These are phyloP conservation scores for Gynostemma pentaphyllum DNA, from an alignment of 306 rosid species.

Conservation along the genomic window DNA sequence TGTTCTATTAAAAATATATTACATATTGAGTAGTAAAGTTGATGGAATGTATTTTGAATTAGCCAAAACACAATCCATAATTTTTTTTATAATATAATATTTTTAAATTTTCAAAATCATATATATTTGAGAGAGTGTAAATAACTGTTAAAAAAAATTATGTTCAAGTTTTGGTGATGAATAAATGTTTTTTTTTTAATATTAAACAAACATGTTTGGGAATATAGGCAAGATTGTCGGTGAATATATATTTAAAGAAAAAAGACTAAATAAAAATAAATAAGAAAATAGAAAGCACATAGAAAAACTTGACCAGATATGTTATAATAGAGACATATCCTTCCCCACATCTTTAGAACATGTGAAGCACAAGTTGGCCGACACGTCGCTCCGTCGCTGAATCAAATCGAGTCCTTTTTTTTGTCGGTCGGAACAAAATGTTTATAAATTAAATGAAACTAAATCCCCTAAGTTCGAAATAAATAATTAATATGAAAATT, in stretches of 20 bases:
- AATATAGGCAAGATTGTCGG: background rate
- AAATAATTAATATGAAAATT: too few relatives aligned
- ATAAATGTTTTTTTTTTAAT: background rate
- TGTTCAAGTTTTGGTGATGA: background rate
- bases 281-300: background rate
- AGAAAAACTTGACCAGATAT: background rate
- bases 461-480: too few relatives aligned
- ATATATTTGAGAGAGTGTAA: too few relatives aligned
- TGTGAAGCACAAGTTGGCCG: slow-evolving; percentile 1
- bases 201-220: background rate
- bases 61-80: too few relatives aligned
- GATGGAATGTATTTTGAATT: too few relatives aligned
- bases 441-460: background rate
- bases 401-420: too few relatives aligned
- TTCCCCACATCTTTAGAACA: background rate
- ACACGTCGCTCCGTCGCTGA: background rate
- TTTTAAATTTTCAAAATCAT: too few relatives aligned
- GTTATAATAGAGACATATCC: background rate
- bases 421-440: background rate
- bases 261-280: background rate
- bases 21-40: too few relatives aligned
- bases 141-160: too few relatives aligned
- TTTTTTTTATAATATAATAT: too few relatives aligned
- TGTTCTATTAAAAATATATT: background rate
- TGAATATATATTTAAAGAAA: background rate